Conservation (phyloP, 176 grass and related monocot species). For the Carex scoparia region DNA sequence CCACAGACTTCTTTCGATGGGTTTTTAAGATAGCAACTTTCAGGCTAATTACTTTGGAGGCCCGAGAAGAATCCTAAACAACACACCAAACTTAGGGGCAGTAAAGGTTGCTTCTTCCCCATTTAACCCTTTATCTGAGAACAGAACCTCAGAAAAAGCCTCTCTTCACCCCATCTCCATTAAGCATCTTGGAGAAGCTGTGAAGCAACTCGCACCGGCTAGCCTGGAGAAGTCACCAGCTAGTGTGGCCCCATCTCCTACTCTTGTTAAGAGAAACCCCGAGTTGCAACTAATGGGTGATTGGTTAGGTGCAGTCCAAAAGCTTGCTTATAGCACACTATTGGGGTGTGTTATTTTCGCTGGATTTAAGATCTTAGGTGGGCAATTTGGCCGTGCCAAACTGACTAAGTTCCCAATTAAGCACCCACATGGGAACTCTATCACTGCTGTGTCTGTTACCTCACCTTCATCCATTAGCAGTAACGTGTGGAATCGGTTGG, state of each 20-base stretch:
- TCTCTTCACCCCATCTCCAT: constrained; percentile 49
- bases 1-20: neutral
- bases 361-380: constrained; percentile 48
- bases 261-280: constrained; percentile 60
- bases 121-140: constrained; percentile 36
- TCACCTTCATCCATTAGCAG: constrained; percentile 24
- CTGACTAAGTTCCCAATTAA: constrained; percentile 27
- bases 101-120: constrained; percentile 39
- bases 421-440: constrained; percentile 22
- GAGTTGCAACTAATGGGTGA: constrained; percentile 42
- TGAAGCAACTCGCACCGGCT: constrained; percentile 83
- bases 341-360: constrained; percentile 56
- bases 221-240: constrained; percentile 45
- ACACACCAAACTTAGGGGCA: constrained; percentile 40
- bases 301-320: constrained; percentile 57
- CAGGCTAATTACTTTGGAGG: constrained; percentile 79
- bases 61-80: constrained; percentile 57
- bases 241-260: constrained; percentile 30
- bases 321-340: constrained; percentile 51
- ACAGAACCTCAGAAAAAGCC: constrained; percentile 36
- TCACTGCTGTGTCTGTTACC: neutral
- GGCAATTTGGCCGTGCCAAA: constrained; percentile 47
- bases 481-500: constrained; percentile 40
- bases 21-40: constrained; percentile 19
- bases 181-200: constrained; percentile 78